Evolutionary conservation across 805 yeast genomes (phyloP), one percentile per base, ranked within the genome.

Genomic region (Candida silvicultrix): DNA sequence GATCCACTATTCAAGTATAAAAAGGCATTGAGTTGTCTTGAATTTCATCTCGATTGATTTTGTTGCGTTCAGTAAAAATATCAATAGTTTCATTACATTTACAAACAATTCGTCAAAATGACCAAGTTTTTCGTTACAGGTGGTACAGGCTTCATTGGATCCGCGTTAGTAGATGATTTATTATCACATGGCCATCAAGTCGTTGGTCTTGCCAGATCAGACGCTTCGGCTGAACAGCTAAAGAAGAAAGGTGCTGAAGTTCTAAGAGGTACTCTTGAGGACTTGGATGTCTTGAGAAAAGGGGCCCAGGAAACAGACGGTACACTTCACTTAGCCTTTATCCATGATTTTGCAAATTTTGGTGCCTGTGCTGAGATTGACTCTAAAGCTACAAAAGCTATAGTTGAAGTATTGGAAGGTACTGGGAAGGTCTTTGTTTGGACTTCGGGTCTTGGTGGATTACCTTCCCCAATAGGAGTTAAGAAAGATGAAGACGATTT

Each of bases 291-390:
- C 2, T 51, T 68, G 21, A 49, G 39, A 22, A 47, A 55, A 36
- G 65, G 54, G 14, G 60, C 68, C 15, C 28, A 45, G 6, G 56
- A 52, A 43, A 42, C 64, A 3, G 72, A 68, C 44, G 71, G 58
- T 3, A 59, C 60, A n/a, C 43, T 65, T 18, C 71, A 68, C 44
- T 47, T 63, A 22, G 73, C 63, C 1, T 66, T 58, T 42, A 49
- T 58, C 29, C 67, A 65, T 46, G 68, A 66, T 32, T 64, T 61
- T 44, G 32, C 47, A 6, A 47, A 56, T 11, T 52, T 39, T 34
- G 52, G 42, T 8, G 40, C 53, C 21, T 28, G 15, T 28, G 32
- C 53, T 34, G 45, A 52, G 22, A 43, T 56, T 40, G 71, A 67
- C 35, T 44, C 40, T 16, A 43, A 37, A 7, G 69, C 67, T 1